phyloP scores from a whole-genome alignment of 2,329 filamentous ascomycete species.

The Knoxdaviesia capensis region DNA sequence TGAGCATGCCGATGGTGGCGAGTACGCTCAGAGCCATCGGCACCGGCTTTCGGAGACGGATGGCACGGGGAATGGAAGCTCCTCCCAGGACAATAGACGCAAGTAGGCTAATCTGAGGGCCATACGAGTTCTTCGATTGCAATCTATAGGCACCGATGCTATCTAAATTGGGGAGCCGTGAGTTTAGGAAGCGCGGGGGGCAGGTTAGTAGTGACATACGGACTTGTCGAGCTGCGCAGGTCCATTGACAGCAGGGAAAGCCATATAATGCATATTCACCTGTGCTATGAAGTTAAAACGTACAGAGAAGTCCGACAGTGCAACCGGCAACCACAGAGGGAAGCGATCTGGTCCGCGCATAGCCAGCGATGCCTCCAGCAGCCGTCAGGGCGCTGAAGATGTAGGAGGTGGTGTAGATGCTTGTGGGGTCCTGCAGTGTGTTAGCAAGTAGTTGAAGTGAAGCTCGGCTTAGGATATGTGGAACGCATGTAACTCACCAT shows the following conservation, averaged over 20 bases:
- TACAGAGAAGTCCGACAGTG: constrained; percentile 52
- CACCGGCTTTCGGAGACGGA: constrained; percentile 68
- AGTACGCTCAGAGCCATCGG: constrained; percentile 62
- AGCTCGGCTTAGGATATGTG: too few species aligned
- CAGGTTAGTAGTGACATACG: not conserved
- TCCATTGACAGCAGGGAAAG: too few species aligned
- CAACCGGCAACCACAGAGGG: constrained; percentile 74
- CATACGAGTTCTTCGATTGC: constrained; percentile 55
- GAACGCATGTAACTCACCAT: not conserved
- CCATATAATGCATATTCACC: too few species aligned
- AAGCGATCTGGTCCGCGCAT: constrained; percentile 62
- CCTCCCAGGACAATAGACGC: constrained; percentile 73
- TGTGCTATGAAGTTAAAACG: constrained; percentile 7
- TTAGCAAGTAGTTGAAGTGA: not conserved
- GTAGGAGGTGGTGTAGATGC: constrained; percentile 40
- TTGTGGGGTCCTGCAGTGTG: not conserved
- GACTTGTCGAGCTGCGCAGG: not conserved
- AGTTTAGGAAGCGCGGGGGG: constrained; percentile 1
- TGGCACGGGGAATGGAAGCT: constrained; percentile 67
- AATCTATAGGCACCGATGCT: constrained; percentile 66
- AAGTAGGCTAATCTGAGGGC: constrained; percentile 71
- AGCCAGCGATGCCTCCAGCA: constrained; percentile 73
- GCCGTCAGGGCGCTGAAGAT: constrained; percentile 67
- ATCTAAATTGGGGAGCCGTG: constrained; percentile 23
- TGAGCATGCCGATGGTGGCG: constrained; percentile 57